A percentile compares a stretch with the other conserved stretches of the same genome.
These are phyloP conservation scores for Sedum album DNA, from an alignment of 164 flowering plant species.

Conservation along the genomic window DNA sequence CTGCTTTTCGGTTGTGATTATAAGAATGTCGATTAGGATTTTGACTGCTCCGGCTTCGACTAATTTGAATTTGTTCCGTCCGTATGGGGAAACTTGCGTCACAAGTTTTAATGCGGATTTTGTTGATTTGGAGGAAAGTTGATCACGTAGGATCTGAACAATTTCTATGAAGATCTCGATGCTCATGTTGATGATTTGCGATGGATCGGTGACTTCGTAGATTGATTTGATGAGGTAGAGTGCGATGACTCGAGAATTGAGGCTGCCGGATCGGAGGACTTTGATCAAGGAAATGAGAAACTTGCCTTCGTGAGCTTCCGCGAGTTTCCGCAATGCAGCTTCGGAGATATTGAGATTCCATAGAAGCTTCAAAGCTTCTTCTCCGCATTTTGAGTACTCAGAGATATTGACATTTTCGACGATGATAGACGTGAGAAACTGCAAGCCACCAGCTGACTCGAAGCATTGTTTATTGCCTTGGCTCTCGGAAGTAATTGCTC, in stretches of 20 bases:
- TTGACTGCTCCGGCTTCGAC: constrained; percentile 50
- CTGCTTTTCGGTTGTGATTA: constrained; percentile 32
- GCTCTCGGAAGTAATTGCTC: constrained; percentile 25
- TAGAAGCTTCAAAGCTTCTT: constrained; percentile 46
- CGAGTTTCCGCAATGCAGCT: constrained; percentile 21
- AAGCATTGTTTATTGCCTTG: constrained; percentile 33
- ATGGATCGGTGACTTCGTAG: constrained; percentile 44
- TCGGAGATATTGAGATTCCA: constrained; percentile 34
- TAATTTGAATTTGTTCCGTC: constrained; percentile 64
- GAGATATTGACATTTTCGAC: constrained; percentile 5
- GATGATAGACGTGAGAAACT: constrained; percentile 37
- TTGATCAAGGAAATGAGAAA: constrained; percentile 30
- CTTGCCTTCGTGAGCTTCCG: constrained; percentile 14
- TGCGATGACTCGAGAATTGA: constrained; percentile 41
- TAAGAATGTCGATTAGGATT: constrained; percentile 45
- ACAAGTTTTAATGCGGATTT: constrained; percentile 59
- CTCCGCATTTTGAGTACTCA: constrained; percentile 17
- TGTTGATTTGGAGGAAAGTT: constrained; percentile 39
- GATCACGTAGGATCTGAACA: constrained; percentile 32
- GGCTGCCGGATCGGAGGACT: constrained; percentile 28
- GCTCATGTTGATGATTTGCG: constrained; percentile 21
- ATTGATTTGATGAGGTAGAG: constrained; percentile 32
- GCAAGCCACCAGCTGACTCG: constrained; percentile 41
- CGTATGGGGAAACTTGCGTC: constrained; percentile 53
- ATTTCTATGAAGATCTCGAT: constrained; percentile 28